Evolutionary conservation across 257 asterid species (phyloP), one percentile per base, ranked within the genome.

Genomic region (Coffea canephora): DNA sequence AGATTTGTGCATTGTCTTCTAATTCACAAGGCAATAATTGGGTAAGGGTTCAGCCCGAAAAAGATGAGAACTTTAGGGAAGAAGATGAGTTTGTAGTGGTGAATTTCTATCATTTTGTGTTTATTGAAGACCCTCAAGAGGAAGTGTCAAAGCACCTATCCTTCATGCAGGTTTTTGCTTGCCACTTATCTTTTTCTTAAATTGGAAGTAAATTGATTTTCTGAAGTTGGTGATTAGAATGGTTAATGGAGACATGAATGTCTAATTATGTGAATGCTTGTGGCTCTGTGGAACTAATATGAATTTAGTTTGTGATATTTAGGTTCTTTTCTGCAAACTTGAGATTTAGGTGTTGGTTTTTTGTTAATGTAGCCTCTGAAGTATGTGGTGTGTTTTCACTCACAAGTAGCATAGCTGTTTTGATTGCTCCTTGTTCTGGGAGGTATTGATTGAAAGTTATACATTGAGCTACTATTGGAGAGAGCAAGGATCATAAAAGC

Each of bases 41-140:
- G 87, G 79, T 86, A 21, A 85, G 83, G 5, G 78, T 80, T 64
- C 84, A 83, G 73, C 81, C 86, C 71, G 89, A 82, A 73, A 57
- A 78, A 73, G 80, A 77, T 12, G 69, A 81, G 75, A 88, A 74
- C 43, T 83, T 73, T 83, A 50, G 73, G 75, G 84, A 86, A 41
- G 91, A 83, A 67, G 88, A 88, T 78, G 94, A 87, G 79, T 91
- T 91, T 83, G 75, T 94, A 34, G 99, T 95, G 79, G 97, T 95
- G 16, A 95, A 93, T 83, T 95, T 93, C 84, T 95, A 93, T 86
- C 84, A 87, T 27, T 90, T 95, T 80, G 96, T 89, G 77, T 86
- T 72, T 73, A 78, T 95, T 70, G 18, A 89, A 54, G 90, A 93
- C 86, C 98, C 99, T 25, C 85, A 87, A 82, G 88, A 83, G 67